Evolutionary conservation across 164 flowering plant genomes (phyloP).

Genomic region (Vitis labrusca): DNA sequence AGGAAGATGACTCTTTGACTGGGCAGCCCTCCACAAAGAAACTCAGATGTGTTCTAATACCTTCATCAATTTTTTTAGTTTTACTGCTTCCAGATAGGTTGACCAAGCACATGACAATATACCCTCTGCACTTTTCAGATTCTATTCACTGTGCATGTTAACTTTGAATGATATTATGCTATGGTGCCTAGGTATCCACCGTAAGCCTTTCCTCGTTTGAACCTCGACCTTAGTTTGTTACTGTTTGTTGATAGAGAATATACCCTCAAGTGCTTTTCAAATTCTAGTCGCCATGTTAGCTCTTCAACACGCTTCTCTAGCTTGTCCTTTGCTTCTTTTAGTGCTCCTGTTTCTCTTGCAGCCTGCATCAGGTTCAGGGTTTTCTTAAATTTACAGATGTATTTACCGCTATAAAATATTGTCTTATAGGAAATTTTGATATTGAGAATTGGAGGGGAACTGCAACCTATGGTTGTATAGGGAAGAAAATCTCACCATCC

Average conservation of each 20-base stretch:
- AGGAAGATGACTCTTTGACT: background rate
- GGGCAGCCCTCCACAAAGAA: background rate
- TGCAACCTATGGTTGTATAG: background rate
- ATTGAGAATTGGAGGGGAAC: background rate
- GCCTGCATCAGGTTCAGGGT: slow-evolving; percentile 40
- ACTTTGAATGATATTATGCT: background rate
- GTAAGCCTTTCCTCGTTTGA: no score
- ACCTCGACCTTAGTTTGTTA: no score
- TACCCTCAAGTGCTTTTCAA: slow-evolving; percentile 84
- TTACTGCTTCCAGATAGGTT: background rate
- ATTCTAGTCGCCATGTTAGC: slow-evolving; percentile 76
- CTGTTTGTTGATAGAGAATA: slow-evolving; percentile 6
- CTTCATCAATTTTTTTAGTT: background rate
- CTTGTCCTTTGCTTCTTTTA: slow-evolving; percentile 86
- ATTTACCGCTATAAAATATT: no score
- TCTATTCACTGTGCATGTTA: background rate
- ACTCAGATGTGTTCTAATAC: background rate
- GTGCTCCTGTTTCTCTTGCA: slow-evolving; percentile 90
- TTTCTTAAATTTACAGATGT: background rate
- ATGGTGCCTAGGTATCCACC: no score
- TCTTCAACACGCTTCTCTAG: slow-evolving; percentile 89
- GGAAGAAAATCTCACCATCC: slow-evolving; percentile 47
- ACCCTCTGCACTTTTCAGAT: background rate
- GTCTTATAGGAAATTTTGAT: background rate
- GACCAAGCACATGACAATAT: background rate